Base-by-base conservation (phyloP, 2,329 filamentous ascomycete species). In the Acrocalymma vagum region DNA sequence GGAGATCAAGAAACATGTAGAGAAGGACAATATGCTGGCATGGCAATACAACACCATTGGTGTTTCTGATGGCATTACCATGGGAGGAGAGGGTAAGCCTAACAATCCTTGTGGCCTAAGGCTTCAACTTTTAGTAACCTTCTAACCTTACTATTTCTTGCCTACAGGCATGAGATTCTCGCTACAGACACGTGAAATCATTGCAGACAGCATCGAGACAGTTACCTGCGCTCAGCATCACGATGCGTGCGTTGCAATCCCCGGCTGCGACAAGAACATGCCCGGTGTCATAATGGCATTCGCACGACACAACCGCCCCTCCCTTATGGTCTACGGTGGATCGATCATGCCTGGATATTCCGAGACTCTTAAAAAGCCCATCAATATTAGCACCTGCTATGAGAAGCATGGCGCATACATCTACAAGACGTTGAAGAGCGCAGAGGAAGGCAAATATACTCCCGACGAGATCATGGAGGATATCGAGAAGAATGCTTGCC, bases 241-340 rank as follows among this genome's bases (percentile, higher is more conserved):
- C 70, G 93, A 96, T 67, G 93, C 91, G 43, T 95, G 92, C 69
- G 92, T 96, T 67, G 85, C 89, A 20, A 93, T 96, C 56, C 91
- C 93, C 0, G 92, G 92, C 9, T 96, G 92, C 69, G 92, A 96
- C 75, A 96, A 96, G 81, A 96, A 96, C 70, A 96, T 96, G 93
- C 92, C 92, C 0, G 92, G 92, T 51, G 87, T 89, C 11, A 78
- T 94, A 50, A 96, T 96, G 86, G 91, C 88, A 0, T 91, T 94
- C 63, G 90, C 89, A 10, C 83, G 93, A 42, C 90, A 95, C 72
- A 96, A 96, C 72, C 82, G 93, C 8, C 93, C 93, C 4, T 94
- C 90, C 31, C 77, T 96, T 65, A 96, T 96, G 91, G 87, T 97
- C 45, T 97, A 96, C 67, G 93, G 93, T 34, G 93, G 93, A 25